These are phyloP conservation scores for Eucalyptus camaldulensis DNA, from an alignment of 345 rosid genomes.

Conservation along the genomic window DNA sequence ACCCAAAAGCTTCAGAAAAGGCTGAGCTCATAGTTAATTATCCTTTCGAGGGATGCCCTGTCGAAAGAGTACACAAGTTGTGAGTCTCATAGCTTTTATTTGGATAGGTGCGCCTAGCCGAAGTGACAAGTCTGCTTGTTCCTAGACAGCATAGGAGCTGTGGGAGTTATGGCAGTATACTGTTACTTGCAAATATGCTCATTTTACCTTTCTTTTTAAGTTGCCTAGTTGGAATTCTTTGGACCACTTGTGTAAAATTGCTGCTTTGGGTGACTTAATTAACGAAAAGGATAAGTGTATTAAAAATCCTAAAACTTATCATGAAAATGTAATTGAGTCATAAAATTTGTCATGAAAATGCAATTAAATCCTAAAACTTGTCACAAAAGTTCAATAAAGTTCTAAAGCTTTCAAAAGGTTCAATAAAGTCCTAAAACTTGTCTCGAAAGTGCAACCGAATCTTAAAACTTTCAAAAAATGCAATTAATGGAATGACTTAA, in stretches of 20 bases:
- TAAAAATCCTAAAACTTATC: too few relatives aligned
- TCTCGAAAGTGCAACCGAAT: too few relatives aligned
- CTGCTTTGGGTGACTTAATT: accelerated
- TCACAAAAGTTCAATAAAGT: too few relatives aligned
- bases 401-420: too few relatives aligned
- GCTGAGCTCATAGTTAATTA: neutral
- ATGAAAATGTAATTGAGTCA: too few relatives aligned
- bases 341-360: too few relatives aligned
- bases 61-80: neutral
- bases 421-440: too few relatives aligned
- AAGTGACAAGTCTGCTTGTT: neutral
- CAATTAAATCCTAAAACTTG: too few relatives aligned
- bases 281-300: too few relatives aligned
- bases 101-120: neutral
- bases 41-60: neutral
- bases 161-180: neutral
- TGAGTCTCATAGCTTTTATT: neutral
- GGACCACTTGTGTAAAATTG: neutral
- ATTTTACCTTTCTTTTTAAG: neutral
- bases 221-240: neutral
- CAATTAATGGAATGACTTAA: too few relatives aligned
- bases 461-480: too few relatives aligned
- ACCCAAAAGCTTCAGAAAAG: neutral
- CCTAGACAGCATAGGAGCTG: neutral
- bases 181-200: neutral